Percentiles rank a stretch among this genome's conserved stretches.
These are phyloP conservation scores for Saitozyma sp. DNA, from an alignment of 768 basidiomycete genomes.

Conservation along the genomic window DNA sequence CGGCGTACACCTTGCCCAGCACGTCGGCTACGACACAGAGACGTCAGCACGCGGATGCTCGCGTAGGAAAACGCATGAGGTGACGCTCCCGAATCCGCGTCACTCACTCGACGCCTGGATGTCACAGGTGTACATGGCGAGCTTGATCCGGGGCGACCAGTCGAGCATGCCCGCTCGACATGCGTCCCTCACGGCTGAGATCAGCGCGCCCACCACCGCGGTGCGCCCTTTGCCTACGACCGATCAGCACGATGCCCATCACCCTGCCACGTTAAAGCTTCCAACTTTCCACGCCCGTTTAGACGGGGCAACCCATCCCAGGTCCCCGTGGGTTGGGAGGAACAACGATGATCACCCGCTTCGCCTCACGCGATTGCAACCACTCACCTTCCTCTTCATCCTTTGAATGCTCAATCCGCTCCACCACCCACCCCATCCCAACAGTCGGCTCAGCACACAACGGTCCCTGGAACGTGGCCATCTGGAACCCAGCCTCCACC, in stretches of 20 bases:
- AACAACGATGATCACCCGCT: too few species aligned
- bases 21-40: conserved; percentile 70
- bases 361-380: not conserved
- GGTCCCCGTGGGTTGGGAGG: not conserved
- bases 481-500: conserved; percentile 90
- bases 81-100: not conserved
- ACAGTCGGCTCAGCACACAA: conserved; percentile 92
- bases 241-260: not conserved
- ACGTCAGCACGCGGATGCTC: not conserved
- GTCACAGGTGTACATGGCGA: conserved; percentile 98
- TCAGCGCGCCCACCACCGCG: conserved; percentile 85
- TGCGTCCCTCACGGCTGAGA: conserved; percentile 82
- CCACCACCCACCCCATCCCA: conserved; percentile 83
- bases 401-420: conserved; percentile 65
- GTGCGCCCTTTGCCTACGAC: conserved; percentile 72
- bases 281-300: not conserved
- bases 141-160: conserved; percentile 94
- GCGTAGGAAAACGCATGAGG: not conserved
- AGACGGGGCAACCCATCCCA: not conserved
- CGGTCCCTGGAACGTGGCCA: conserved; percentile 91
- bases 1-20: conserved; percentile 93
- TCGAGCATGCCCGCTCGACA: conserved; percentile 87
- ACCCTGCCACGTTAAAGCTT: not conserved
- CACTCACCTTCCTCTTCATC: conserved; percentile 62
- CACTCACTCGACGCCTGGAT: conserved; percentile 93